phyloP scores from a whole-genome alignment of 2,329 filamentous ascomycete genomes.

The Sclerotinia minor region DNA sequence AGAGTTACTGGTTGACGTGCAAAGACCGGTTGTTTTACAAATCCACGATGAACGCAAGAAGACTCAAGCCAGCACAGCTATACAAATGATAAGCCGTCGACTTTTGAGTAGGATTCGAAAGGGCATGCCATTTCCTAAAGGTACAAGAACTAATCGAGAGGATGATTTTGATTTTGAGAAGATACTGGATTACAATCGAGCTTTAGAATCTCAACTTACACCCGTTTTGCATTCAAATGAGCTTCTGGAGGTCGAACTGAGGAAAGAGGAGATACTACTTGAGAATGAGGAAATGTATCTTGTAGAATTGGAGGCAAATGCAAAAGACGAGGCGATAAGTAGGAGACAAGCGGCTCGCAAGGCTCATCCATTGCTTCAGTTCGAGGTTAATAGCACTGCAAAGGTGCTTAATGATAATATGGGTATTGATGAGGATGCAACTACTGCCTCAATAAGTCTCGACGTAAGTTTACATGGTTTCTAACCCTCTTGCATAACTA shows the following conservation, averaged over 20 bases:
- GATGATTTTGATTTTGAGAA: conserved; percentile 67
- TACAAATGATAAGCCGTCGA: conserved; percentile 56
- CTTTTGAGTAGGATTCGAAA: conserved; percentile 59
- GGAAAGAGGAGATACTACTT: conserved; percentile 55
- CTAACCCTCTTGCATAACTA: conserved; percentile 24
- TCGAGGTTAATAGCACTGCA: conserved; percentile 21
- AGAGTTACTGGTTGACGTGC: conserved; percentile 57
- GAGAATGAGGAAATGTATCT: conserved; percentile 56
- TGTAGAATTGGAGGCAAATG: conserved; percentile 55
- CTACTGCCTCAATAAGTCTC: conserved; percentile 23
- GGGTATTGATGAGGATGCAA: conserved; percentile 26
- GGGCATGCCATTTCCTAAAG: conserved; percentile 66
- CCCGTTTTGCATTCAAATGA: conserved; percentile 63
- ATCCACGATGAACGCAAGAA: conserved; percentile 49
- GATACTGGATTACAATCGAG: conserved; percentile 58
- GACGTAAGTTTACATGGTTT: conserved; percentile 30
- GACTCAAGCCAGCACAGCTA: conserved; percentile 50
- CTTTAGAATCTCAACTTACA: conserved; percentile 59
- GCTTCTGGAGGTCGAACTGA: conserved; percentile 59
- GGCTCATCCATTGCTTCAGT: conserved; percentile 39
- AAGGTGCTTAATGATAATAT: conserved; percentile 31
- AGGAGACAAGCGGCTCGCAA: conserved; percentile 48
- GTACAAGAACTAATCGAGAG: conserved; percentile 51
- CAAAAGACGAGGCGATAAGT: conserved; percentile 53
- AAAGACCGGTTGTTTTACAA: conserved; percentile 61